Evolutionary conservation across 257 asterid species (phyloP).

Genomic region (Nicotiana attenuata): DNA sequence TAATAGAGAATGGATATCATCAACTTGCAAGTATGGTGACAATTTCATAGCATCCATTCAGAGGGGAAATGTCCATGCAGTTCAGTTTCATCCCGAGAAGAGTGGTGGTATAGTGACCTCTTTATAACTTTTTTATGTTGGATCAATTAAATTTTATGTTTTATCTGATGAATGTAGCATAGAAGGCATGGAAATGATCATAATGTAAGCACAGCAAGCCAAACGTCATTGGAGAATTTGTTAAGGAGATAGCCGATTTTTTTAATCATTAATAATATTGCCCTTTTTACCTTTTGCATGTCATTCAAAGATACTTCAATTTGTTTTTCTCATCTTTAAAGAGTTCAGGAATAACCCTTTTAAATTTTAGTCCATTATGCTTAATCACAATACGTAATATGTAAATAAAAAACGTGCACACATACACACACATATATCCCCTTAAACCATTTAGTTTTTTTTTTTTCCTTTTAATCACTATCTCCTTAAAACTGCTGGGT

Average conservation of each 20-base stretch:
- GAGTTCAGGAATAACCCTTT: background rate
- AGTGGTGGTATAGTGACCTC: conserved; percentile 67
- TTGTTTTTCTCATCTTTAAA: conserved; percentile 2
- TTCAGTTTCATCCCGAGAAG: conserved; percentile 97
- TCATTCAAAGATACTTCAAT: background rate
- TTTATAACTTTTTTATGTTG: background rate
- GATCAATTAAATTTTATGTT: background rate
- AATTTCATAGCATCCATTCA: conserved; percentile 77
- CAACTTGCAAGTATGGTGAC: conserved; percentile 78
- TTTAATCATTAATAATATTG: background rate
- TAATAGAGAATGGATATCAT: conserved; percentile 81
- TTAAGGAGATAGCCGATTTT: background rate
- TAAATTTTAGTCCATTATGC: background rate
- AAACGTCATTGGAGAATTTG: background rate
- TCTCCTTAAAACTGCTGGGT: background rate
- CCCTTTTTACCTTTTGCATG: background rate
- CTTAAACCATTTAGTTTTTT: background rate
- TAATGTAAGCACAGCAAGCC: background rate
- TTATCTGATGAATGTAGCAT: background rate
- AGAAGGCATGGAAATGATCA: background rate
- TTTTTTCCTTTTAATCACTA: background rate
- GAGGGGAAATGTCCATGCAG: conserved; percentile 90
- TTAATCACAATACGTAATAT: background rate
- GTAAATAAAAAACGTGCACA: background rate
- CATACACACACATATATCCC: background rate